Evolutionary conservation across 2,329 filamentous ascomycete genomes (phyloP).

Genomic region (Calonectria naviculata): DNA sequence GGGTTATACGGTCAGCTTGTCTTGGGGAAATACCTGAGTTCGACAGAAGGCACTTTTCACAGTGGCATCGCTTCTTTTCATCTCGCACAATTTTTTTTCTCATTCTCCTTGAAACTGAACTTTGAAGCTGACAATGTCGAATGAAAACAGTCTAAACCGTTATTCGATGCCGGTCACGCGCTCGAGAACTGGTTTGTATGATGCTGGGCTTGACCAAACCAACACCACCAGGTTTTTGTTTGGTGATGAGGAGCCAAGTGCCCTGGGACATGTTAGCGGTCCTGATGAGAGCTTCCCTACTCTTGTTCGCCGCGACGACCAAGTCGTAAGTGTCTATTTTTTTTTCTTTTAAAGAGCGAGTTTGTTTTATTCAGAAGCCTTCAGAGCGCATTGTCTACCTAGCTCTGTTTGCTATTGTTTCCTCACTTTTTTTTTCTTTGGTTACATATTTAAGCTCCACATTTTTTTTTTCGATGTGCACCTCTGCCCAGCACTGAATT

Average conservation of each 20-base stretch:
- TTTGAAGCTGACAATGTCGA: constrained; percentile 33
- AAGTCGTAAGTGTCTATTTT: constrained; percentile 59
- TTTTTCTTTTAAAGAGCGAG: not conserved
- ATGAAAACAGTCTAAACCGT: constrained; percentile 75
- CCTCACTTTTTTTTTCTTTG: constrained; percentile 10
- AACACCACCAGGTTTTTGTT: constrained; percentile 90
- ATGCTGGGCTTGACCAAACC: constrained; percentile 80
- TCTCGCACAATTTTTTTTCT: not conserved
- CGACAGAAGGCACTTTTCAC: not conserved
- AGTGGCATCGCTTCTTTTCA: not conserved
- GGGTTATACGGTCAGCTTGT: not conserved
- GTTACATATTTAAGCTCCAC: constrained; percentile 32
- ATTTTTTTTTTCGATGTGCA: constrained; percentile 29
- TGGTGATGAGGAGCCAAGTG: constrained; percentile 77
- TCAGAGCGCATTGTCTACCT: constrained; percentile 16
- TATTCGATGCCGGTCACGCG: constrained; percentile 93
- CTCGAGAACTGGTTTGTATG: constrained; percentile 74
- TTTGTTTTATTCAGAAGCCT: not conserved
- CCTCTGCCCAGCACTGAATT: constrained; percentile 26
- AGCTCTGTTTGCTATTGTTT: constrained; percentile 20
- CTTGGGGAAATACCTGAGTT: not conserved
- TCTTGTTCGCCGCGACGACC: constrained; percentile 73
- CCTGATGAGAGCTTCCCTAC: constrained; percentile 91
- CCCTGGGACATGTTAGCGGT: constrained; percentile 60
- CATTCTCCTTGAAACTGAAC: not conserved